Conservation (phyloP, 2,329 filamentous ascomycete species). For the Aspergillus versicolor region DNA sequence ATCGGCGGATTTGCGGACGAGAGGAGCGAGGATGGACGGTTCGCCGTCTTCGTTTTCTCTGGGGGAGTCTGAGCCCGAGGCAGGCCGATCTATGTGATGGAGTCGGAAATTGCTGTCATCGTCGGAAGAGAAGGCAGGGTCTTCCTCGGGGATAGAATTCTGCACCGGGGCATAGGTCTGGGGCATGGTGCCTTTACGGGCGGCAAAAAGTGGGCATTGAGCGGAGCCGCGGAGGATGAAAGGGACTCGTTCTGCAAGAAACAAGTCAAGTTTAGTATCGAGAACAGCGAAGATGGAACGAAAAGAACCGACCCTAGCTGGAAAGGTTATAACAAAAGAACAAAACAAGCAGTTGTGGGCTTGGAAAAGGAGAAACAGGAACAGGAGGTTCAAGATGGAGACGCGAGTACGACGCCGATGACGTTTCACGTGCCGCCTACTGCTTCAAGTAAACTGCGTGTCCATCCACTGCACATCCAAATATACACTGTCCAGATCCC, state of each 20-base stretch:
- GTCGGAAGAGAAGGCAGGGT: slow-evolving; percentile 11
- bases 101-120: slow-evolving; percentile 14
- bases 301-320: background rate
- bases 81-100: slow-evolving; percentile 15
- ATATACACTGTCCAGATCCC: background rate
- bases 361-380: background rate
- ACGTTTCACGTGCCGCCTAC: background rate
- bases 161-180: slow-evolving; percentile 18
- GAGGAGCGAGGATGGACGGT: slow-evolving; percentile 14
- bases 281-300: background rate
- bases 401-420: background rate
- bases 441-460: background rate
- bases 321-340: background rate
- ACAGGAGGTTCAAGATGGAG: background rate
- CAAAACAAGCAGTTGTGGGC: background rate
- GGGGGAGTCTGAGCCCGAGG: background rate
- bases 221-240: background rate
- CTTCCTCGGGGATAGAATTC: slow-evolving; percentile 21
- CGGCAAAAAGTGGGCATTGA: background rate
- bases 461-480: background rate
- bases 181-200: slow-evolving; percentile 16
- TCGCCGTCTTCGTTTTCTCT: slow-evolving; percentile 6
- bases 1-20: slow-evolving; percentile 20
- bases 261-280: background rate
- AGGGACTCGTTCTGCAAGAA: background rate